Percentiles rank a stretch among this genome's conserved stretches.
These are phyloP conservation scores for Globisporangium canariense DNA, from an alignment of 352 stramenopile species.

Conservation along the genomic window DNA sequence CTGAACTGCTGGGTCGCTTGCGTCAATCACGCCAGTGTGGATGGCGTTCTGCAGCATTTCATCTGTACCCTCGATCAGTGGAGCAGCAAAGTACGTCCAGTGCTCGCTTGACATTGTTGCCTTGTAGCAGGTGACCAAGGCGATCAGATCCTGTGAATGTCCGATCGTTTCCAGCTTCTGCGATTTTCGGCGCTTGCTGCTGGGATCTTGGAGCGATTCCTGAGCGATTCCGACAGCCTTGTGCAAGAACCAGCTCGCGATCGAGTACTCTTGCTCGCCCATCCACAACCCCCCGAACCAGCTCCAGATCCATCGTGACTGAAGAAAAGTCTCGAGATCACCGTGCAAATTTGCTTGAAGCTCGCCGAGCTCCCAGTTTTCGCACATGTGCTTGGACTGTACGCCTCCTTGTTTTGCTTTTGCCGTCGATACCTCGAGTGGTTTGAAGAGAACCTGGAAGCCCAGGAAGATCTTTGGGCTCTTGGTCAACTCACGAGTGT, in stretches of 20 bases:
- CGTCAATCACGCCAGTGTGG: not conserved
- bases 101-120: conserved; percentile 24
- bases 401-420: not conserved
- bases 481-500: conserved; percentile 15
- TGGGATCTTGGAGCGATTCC: not conserved
- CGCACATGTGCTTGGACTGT: conserved; percentile 17
- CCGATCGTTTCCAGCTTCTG: not conserved
- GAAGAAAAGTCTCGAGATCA: conserved; percentile 48
- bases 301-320: conserved; percentile 58
- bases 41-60: conserved; percentile 12
- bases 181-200: not conserved
- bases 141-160: conserved; percentile 27
- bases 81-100: conserved; percentile 11
- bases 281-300: conserved; percentile 37
- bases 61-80: conserved; percentile 19
- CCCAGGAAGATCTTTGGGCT: conserved; percentile 17
- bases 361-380: conserved; percentile 46
- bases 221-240: conserved; percentile 20
- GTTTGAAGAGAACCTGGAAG: conserved; percentile 14
- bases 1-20: conserved; percentile 2
- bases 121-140: conserved; percentile 38
- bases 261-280: conserved; percentile 36
- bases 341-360: conserved; percentile 40
- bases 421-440: not conserved
- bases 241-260: conserved; percentile 45